A percentile compares a stretch with the other conserved stretches of the same genome.
These are phyloP conservation scores for Suillus discolor DNA, from an alignment of 768 basidiomycete species.

Conservation along the genomic window DNA sequence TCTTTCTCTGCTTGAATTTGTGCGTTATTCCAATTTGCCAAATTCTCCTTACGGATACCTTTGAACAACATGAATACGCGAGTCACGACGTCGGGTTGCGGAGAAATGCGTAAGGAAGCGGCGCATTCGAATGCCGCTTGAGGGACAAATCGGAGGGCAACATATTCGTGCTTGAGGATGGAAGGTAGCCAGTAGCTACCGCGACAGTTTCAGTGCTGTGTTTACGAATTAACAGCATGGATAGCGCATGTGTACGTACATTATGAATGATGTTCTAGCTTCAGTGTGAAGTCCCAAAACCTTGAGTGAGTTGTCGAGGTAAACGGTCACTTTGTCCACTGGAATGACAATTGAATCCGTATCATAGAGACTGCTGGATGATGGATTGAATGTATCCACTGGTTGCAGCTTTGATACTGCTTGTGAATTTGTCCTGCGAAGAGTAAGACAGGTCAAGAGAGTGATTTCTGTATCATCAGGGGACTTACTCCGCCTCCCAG, in stretches of 20 bases:
- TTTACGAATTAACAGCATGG: background rate
- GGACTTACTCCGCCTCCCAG: too few relatives aligned
- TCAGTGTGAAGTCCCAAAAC: background rate
- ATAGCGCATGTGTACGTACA: background rate
- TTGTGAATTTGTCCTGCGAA: too few relatives aligned
- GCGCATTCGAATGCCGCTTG: background rate
- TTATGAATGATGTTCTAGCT: background rate
- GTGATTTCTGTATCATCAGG: too few relatives aligned
- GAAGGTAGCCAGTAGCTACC: background rate
- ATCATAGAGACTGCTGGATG: too few relatives aligned
- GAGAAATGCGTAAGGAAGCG: background rate
- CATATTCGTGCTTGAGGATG: background rate
- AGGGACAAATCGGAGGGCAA: background rate
- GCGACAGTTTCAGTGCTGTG: background rate
- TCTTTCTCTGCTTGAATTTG: background rate
- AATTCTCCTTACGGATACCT: background rate
- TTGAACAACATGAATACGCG: background rate
- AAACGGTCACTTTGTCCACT: background rate
- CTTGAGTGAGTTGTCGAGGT: background rate
- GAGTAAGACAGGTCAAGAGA: too few relatives aligned
- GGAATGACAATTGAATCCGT: too few relatives aligned
- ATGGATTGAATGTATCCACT: too few relatives aligned
- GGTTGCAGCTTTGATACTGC: too few relatives aligned
- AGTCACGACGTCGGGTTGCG: background rate
- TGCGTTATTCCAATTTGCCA: background rate